Base-by-base conservation (phyloP, 805 yeast species). In the Dipodascopsis uninucleata region DNA sequence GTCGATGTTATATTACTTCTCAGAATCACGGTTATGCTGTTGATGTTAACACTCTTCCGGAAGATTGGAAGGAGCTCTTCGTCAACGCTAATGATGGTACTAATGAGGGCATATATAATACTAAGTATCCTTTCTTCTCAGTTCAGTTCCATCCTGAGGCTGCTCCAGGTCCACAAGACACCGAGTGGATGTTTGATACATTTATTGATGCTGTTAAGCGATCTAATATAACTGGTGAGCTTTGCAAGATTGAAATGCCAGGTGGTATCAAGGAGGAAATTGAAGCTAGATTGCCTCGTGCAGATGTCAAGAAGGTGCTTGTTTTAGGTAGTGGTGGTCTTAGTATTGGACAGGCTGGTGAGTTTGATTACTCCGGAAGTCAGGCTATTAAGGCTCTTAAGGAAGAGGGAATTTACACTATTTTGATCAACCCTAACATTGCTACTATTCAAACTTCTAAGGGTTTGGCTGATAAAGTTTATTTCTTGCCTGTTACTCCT, bases 111-210 rank as follows among this genome's bases (percentile, higher is more conserved):
- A 87, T 93, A 53, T 90, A 87, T 73, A 86, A 90, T 70, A 76
- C 82, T 33, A 74, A 79, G 55, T 75, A 83, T 67, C 98, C 99
- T 31, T 83, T 75, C 65, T 93, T 93, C 76, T 93, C 98, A 12
- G 97, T 93, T 38, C 99, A 93, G 74, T 90, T 93, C 77, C 99
- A 93, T 67, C 99, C 99, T 21, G 99, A 93, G 74, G 86, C 97
- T 20, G 87, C 96, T 39, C 97, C 98, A 37, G 99, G 99, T 66
- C 99, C 99, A 66, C 81, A 96, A 66, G 99, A 93, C 67, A 93
- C 98, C 41, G 98, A 93, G 71, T 93, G 89, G 69, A 74, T 93
- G 66, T 93, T 93, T 61, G 98, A 93, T 62, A 88, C 85, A 25
- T 93, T 93, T 70, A 83, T 93, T 62, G 69, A 85, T 56, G 67